phyloP scores from a whole-genome alignment of 2,329 filamentous ascomycete genomes.

The Saccharata proteae region DNA sequence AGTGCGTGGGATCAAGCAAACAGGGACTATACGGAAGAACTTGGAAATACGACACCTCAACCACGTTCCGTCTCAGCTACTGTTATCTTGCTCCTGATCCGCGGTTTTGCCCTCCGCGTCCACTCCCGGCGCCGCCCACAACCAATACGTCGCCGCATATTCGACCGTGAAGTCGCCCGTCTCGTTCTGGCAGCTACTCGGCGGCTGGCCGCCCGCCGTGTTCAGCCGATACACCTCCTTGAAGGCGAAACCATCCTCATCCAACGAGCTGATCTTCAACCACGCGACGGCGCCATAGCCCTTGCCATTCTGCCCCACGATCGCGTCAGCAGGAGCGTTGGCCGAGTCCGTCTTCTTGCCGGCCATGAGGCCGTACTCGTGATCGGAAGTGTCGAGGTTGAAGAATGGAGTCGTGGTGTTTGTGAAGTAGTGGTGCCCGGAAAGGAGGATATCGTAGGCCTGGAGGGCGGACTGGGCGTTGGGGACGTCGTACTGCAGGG shows the following conservation, averaged over 20 bases:
- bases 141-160: constrained; percentile 75
- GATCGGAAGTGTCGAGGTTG: constrained; percentile 50
- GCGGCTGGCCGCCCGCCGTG: constrained; percentile 70
- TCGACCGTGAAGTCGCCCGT: constrained; percentile 55
- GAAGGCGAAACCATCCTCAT: constrained; percentile 38
- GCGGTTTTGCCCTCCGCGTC: no score
- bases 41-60: no score
- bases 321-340: constrained; percentile 50
- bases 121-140: constrained; percentile 18
- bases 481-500: constrained; percentile 53
- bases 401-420: constrained; percentile 64
- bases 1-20: no score
- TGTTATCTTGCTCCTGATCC: no score
- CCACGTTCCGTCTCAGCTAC: no score
- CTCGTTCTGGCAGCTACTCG: constrained; percentile 58
- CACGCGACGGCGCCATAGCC: constrained; percentile 59
- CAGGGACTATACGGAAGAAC: no score
- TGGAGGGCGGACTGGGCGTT: constrained; percentile 27
- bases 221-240: constrained; percentile 72
- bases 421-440: constrained; percentile 73
- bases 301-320: constrained; percentile 13
- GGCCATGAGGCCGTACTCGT: constrained; percentile 46
- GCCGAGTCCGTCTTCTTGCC: constrained; percentile 51
- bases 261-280: constrained; percentile 47
- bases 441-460: constrained; percentile 50